Evolutionary conservation across 1,284 basidiomycete species (phyloP), one percentile per base, ranked within the genome.

Genomic region (Rhodofomes roseus): DNA sequence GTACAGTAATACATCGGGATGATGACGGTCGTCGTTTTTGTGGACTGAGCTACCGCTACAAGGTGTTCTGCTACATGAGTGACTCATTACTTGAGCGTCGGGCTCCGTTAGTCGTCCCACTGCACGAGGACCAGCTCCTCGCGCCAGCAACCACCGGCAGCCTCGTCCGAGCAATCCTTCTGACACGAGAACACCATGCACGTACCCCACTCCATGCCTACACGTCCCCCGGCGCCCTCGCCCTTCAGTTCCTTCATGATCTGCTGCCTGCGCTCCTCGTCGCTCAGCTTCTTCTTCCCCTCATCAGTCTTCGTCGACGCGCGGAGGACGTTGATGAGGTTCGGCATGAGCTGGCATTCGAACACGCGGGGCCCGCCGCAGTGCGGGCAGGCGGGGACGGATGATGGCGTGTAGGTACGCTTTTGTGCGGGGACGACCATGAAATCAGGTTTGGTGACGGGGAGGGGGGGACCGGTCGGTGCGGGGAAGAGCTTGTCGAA

Each of bases 331-430:
- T 90, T 92, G 71, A 93, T 91, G 50, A 94, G 74, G 70, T 93
- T 92, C 1, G 92, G 92, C 91, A 93, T 93, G 41, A 94, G 74
- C 70, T 95, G 92, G 66, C 87, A 92, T 69, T 95, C 93, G 71
- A 93, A 95, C 8, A 86, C 79, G 12, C 90, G 81, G 46, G 71
- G 75, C 6, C 80, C 76, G 44, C 77, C 74, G 73, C 92, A 95
- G 22, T 73, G 66, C 1, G 82, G 76, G 69, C 92, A 95, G 0
- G 71, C 63, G 0, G 85, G 79, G 29, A 90, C 70, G 46, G 77
- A 67, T 1, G 76, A 65, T 1, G 79, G 71, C 59, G 77, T 71
- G 69, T 85, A 89, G 1, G 74, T 76, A 52, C 85, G 79, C 65
- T 80, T 83, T 34, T 74, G 66, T 0, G 62, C 58, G 37, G 73